Base-by-base conservation (phyloP, 441 rosid genomes). In the Oxalis stricta region DNA sequence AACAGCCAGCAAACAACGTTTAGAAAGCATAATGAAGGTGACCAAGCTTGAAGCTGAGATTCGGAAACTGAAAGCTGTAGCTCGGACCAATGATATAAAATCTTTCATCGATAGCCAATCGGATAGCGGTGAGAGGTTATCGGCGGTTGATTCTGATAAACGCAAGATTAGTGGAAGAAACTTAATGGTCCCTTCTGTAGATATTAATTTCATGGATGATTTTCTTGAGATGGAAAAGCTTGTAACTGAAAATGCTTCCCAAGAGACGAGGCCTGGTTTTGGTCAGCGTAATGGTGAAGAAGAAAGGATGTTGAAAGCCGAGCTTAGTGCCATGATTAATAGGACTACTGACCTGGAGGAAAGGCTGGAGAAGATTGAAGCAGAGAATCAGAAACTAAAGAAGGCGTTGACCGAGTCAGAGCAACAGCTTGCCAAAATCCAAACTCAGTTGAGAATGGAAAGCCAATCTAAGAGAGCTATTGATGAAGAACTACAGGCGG, bases 191-290 rank as follows among this genome's bases (percentile, higher is more conserved):
- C 54, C 85, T 58, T 66, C 77, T 15, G 49, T 56, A 29, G 73
- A 75, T 41, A 66, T 78, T 24, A 65, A 72, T 65, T 73, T 91
- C 46, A 78, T 85, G 96, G 94, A 85, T 68, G 96, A 85, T 63
- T 89, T 89, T 61, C 83, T 89, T 19, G 98, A 89, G 71, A 85
- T 89, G 94, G 98, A 89, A 55, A 79, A 66, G 66, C 77, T 88
- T 3, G 97, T 80, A 33, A 72, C 79, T 11, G 64, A 53, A 50
- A 65, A 54, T 45, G 44, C 66, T 38, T 51, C 38, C 37, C 30
- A 28, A 17, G 76, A 68, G 55, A 45, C 33, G 12, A 72, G 36
- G 28, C 46, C 54, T 22, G 41, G 22, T 22, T 18, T 66, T 38
- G 57, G 64, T 21, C 66, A 65, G 56, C 11, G 49, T 15, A 62